A percentile compares a stretch with the other conserved stretches of the same genome.
Evolutionary conservation across 2,329 filamentous ascomycete species (phyloP).

Genomic region (Neocatenulostroma microsporum): DNA sequence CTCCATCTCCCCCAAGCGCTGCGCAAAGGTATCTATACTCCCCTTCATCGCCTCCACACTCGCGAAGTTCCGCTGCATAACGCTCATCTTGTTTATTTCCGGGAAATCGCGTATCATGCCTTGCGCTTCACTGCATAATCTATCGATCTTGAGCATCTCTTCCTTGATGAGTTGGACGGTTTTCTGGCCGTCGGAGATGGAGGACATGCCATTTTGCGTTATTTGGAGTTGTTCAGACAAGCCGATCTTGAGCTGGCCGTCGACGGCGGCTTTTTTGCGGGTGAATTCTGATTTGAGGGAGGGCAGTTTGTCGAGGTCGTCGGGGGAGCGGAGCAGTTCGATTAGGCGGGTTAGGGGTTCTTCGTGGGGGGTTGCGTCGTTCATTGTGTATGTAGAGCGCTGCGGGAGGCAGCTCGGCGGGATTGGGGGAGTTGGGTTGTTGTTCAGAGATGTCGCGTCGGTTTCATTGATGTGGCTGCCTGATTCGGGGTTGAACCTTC

Average conservation of each 20-base stretch:
- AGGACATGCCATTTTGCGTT: slow-evolving; percentile 86
- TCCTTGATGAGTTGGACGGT: slow-evolving; percentile 91
- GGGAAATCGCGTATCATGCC: slow-evolving; percentile 96
- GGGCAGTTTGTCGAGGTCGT: slow-evolving; percentile 93
- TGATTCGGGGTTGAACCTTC: too few species aligned
- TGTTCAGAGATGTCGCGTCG: too few species aligned
- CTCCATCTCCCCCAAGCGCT: slow-evolving; percentile 67
- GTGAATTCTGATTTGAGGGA: slow-evolving; percentile 85
- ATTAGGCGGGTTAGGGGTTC: slow-evolving; percentile 57
- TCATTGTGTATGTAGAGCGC: too few species aligned
- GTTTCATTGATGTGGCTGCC: too few species aligned
- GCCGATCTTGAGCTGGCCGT: slow-evolving; percentile 80
- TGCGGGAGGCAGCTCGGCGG: too few species aligned
- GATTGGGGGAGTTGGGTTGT: too few species aligned
- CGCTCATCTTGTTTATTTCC: slow-evolving; percentile 82
- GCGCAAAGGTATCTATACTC: slow-evolving; percentile 80
- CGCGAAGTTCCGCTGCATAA: slow-evolving; percentile 93
- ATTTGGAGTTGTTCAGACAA: slow-evolving; percentile 89
- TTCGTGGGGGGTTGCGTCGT: slow-evolving; percentile 19
- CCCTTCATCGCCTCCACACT: slow-evolving; percentile 88
- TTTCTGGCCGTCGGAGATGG: slow-evolving; percentile 81
- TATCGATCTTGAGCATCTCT: slow-evolving; percentile 98
- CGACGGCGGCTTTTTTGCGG: slow-evolving; percentile 86
- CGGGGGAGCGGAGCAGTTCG: slow-evolving; percentile 87
- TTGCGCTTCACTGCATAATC: slow-evolving; percentile 92